phyloP scores from a whole-genome alignment of 2,329 filamentous ascomycete genomes.

The Xylariaceae sp. region DNA sequence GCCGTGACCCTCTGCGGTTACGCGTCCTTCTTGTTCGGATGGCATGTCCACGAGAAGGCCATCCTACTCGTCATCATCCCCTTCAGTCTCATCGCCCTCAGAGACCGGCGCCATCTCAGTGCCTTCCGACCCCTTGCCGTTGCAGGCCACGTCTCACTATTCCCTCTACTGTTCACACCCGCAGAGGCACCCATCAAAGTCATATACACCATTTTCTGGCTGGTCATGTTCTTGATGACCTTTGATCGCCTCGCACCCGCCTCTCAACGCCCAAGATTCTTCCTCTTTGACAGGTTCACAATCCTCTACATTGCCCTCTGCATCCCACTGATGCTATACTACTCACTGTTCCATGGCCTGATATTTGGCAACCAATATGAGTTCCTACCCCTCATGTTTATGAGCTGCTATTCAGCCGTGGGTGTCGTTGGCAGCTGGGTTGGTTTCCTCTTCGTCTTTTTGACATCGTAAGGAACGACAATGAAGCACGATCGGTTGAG shows the following conservation, averaged over 20 bases:
- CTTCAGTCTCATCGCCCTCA: slow-evolving; percentile 87
- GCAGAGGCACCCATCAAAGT: slow-evolving; percentile 94
- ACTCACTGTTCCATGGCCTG: slow-evolving; percentile 78
- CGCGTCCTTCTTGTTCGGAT: slow-evolving; percentile 94
- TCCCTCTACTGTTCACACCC: slow-evolving; percentile 87
- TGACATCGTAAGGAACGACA: slow-evolving; percentile 48
- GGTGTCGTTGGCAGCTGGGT: slow-evolving; percentile 97
- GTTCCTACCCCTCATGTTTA: slow-evolving; percentile 96
- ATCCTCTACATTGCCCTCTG: slow-evolving; percentile 85
- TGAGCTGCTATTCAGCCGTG: slow-evolving; percentile 87
- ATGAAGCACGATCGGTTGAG: neutral
- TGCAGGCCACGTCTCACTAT: slow-evolving; percentile 90
- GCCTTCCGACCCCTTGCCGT: slow-evolving; percentile 91
- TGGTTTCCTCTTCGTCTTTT: slow-evolving; percentile 90
- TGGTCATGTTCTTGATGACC: slow-evolving; percentile 77
- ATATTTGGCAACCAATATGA: slow-evolving; percentile 80
- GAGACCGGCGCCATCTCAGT: slow-evolving; percentile 84
- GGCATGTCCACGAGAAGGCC: slow-evolving; percentile 98
- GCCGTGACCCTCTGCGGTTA: slow-evolving; percentile 91
- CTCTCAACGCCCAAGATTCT: slow-evolving; percentile 74
- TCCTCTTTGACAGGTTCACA: slow-evolving; percentile 87
- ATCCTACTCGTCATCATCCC: slow-evolving; percentile 92
- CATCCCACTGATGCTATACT: slow-evolving; percentile 86
- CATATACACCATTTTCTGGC: slow-evolving; percentile 88
- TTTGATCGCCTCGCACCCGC: slow-evolving; percentile 89